Percentiles rank a stretch among this genome's conserved stretches.
Evolutionary conservation across 78 protist genomes (phyloP).

Genomic region (Pelomyxa schiedti): DNA sequence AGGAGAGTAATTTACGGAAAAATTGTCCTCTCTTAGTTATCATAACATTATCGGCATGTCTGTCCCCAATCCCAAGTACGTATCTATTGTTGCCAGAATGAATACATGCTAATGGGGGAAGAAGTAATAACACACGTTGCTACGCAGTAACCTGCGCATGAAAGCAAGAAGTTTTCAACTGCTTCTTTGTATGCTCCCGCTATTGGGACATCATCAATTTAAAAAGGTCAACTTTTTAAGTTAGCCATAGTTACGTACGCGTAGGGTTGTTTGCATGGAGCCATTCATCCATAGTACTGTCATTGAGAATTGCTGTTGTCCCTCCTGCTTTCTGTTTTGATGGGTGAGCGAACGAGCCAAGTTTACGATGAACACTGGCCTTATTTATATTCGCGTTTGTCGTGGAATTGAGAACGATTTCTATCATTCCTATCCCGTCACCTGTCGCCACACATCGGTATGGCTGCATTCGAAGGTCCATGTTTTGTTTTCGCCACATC

Average conservation of each 20-base stretch:
- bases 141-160: slow-evolving; percentile 87
- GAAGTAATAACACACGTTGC: slow-evolving; percentile 34
- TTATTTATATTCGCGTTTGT: slow-evolving; percentile 68
- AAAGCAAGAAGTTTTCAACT: slow-evolving; percentile 49
- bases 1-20: too few relatives aligned
- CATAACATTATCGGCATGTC: slow-evolving; percentile 97
- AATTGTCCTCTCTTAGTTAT: slow-evolving; percentile 63
- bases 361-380: too few relatives aligned
- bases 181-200: slow-evolving; percentile 24
- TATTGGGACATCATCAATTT: too few relatives aligned
- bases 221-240: too few relatives aligned
- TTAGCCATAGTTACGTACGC: too few relatives aligned
- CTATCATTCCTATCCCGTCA: slow-evolving; percentile 83
- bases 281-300: slow-evolving; percentile 61
- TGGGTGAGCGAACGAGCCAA: too few relatives aligned
- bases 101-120: too few relatives aligned
- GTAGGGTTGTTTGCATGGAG: slow-evolving; percentile 32
- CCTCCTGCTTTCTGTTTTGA: slow-evolving; percentile 67
- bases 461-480: slow-evolving; percentile 65
- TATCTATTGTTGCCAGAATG: too few relatives aligned
- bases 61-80: slow-evolving; percentile 94
- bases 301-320: slow-evolving; percentile 54
- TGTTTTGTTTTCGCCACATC: slow-evolving; percentile 61
- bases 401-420: slow-evolving; percentile 72
- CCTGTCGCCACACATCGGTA: slow-evolving; percentile 78